These are phyloP conservation scores for Didymella sp. DNA, from an alignment of 2,329 filamentous ascomycete species.

Conservation along the genomic window DNA sequence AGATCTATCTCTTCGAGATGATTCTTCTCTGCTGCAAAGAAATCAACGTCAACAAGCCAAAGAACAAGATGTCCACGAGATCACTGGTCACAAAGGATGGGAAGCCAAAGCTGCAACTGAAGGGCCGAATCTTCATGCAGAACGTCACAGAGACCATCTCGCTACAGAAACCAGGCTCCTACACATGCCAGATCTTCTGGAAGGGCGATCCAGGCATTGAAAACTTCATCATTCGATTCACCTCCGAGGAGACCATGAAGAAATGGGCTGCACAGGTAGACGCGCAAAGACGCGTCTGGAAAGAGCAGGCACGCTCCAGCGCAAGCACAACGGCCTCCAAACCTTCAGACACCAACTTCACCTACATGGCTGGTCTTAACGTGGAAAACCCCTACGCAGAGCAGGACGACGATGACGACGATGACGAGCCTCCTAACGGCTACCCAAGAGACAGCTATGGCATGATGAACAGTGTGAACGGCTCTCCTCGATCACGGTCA, in stretches of 20 bases:
- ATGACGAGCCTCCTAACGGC: conserved; percentile 52
- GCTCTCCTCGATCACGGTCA: conserved; percentile 77
- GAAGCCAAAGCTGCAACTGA: conserved; percentile 82
- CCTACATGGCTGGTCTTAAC: conserved; percentile 74
- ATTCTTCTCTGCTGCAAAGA: conserved; percentile 98
- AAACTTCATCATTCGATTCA: conserved; percentile 93
- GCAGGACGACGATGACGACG: conserved; percentile 64
- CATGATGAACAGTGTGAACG: conserved; percentile 73
- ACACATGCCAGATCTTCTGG: conserved; percentile 98
- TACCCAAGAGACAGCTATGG: conserved; percentile 57
- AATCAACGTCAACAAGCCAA: conserved; percentile 80
- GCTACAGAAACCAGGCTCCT: conserved; percentile 84
- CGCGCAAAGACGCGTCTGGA: conserved; percentile 67
- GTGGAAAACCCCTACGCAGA: conserved; percentile 84
- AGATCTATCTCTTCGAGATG: conserved; percentile 95
- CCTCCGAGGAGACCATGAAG: conserved; percentile 89
- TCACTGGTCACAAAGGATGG: conserved; percentile 72
- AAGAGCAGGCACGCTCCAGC: conserved; percentile 59
- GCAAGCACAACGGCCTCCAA: conserved; percentile 56
- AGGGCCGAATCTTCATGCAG: conserved; percentile 98
- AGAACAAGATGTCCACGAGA: conserved; percentile 73
- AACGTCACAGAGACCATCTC: conserved; percentile 96
- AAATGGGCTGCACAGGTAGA: conserved; percentile 88
- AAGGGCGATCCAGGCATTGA: conserved; percentile 95
- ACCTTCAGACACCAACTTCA: conserved; percentile 75